phyloP scores from a whole-genome alignment of 73 alveolate species.

The Tetrahymena thermophila region DNA sequence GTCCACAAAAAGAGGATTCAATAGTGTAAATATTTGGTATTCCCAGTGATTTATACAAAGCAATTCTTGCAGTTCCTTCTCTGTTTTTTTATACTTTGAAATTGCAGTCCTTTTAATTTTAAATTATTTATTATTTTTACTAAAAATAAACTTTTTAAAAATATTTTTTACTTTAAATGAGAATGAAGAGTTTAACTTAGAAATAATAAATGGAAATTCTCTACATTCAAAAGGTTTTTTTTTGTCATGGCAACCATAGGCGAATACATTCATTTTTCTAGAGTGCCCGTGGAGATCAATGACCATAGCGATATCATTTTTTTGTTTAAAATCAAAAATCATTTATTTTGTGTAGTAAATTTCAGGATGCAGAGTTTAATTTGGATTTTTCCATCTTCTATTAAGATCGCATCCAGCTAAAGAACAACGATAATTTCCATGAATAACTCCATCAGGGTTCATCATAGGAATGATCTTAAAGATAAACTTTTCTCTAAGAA shows the following conservation, averaged over 20 bases:
- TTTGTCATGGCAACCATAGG: constrained; percentile 49
- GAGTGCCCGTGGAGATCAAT: constrained; percentile 74
- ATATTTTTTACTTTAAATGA: background rate
- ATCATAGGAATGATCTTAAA: constrained; percentile 70
- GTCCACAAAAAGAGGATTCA: constrained; percentile 89
- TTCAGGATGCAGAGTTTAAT: background rate
- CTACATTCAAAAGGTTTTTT: background rate
- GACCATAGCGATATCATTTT: constrained; percentile 33
- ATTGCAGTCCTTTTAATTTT: constrained; percentile 55
- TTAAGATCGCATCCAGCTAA: constrained; percentile 65
- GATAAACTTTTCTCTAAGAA: constrained; percentile 59
- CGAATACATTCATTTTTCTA: constrained; percentile 55
- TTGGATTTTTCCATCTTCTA: constrained; percentile 51
- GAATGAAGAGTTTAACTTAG: background rate
- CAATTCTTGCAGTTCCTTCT: constrained; percentile 86
- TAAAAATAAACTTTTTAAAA: background rate
- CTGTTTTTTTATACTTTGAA: constrained; percentile 77
- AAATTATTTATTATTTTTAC: constrained; percentile 10
- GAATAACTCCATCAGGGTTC: constrained; percentile 71
- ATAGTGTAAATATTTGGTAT: constrained; percentile 74
- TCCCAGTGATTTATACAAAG: constrained; percentile 73
- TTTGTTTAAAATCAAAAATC: constrained; percentile 10
- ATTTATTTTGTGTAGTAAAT: background rate
- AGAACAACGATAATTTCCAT: constrained; percentile 63
- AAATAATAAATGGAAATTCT: background rate